Conservation (phyloP, 2,329 filamentous ascomycete species). For the Fusarium sp. region DNA sequence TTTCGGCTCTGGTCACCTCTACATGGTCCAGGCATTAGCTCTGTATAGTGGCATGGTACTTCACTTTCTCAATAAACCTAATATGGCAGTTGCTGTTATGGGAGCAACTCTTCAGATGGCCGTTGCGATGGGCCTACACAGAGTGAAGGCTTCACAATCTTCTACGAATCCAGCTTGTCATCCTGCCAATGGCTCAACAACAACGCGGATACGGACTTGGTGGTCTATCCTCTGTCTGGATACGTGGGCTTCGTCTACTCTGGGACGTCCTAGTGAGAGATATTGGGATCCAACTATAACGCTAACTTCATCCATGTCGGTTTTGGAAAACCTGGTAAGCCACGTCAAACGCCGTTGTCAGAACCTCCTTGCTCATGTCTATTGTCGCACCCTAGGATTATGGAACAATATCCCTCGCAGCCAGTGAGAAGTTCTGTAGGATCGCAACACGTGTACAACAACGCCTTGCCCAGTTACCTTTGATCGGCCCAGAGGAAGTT, state of each 20-base stretch:
- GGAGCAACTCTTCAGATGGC: conserved; percentile 79
- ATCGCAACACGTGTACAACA: conserved; percentile 84
- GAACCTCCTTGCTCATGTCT: neutral
- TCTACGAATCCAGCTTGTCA: conserved; percentile 39
- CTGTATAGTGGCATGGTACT: conserved; percentile 81
- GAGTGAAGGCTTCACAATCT: conserved; percentile 56
- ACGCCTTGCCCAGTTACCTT: conserved; percentile 74
- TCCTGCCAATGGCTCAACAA: conserved; percentile 55
- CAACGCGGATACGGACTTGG: conserved; percentile 66
- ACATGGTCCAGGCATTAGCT: conserved; percentile 76
- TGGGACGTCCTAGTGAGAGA: conserved; percentile 76
- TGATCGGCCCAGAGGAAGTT: conserved; percentile 71
- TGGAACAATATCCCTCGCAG: conserved; percentile 70
- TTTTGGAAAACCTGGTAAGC: neutral
- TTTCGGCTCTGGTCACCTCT: conserved; percentile 67
- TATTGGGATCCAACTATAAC: conserved; percentile 68
- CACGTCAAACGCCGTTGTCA: neutral
- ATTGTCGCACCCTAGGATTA: neutral
- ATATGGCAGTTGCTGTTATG: conserved; percentile 79
- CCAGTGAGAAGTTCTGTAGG: conserved; percentile 81
- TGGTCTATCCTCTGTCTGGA: conserved; percentile 81
- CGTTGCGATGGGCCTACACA: conserved; percentile 75
- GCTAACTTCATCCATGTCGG: conserved; percentile 64
- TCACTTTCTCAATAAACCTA: conserved; percentile 80
- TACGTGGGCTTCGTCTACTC: conserved; percentile 77